Evolutionary conservation across 225 moss, liverwort and hornwort species (phyloP).

Genomic region (Asterella californica): DNA sequence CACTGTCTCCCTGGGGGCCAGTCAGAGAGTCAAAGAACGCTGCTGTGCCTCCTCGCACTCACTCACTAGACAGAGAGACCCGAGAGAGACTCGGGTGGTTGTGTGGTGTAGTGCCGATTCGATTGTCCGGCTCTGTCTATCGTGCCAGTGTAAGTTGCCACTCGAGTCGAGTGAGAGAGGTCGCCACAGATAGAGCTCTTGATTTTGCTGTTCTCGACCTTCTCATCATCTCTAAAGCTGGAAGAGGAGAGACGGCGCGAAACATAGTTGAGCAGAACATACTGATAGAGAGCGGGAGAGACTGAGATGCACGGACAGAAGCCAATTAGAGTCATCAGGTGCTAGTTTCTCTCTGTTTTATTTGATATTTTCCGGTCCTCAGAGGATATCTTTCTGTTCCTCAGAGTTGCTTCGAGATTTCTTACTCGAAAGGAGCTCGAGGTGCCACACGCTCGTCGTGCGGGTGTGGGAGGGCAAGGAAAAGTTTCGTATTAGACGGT

Average conservation of each 20-base stretch:
- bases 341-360: not conserved
- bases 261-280: not conserved
- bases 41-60: constrained; percentile 4
- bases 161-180: not conserved
- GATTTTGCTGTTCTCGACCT: not conserved
- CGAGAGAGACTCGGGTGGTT: not conserved
- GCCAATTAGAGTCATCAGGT: not conserved
- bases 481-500: not conserved
- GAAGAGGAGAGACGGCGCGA: not conserved
- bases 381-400: not conserved
- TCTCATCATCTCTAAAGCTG: not conserved
- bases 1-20: too few relatives aligned
- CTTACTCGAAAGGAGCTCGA: not conserved
- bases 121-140: not conserved
- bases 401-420: not conserved
- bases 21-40: not conserved
- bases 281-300: not conserved
- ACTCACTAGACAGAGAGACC: not conserved
- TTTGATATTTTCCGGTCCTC: not conserved
- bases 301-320: not conserved
- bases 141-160: too few relatives aligned
- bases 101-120: not conserved
- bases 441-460: not conserved
- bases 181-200: not conserved
- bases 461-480: too few relatives aligned